Conservation (phyloP, 495 filamentous ascomycete genomes). For the Podospora bellae-mahoneyi region DNA sequence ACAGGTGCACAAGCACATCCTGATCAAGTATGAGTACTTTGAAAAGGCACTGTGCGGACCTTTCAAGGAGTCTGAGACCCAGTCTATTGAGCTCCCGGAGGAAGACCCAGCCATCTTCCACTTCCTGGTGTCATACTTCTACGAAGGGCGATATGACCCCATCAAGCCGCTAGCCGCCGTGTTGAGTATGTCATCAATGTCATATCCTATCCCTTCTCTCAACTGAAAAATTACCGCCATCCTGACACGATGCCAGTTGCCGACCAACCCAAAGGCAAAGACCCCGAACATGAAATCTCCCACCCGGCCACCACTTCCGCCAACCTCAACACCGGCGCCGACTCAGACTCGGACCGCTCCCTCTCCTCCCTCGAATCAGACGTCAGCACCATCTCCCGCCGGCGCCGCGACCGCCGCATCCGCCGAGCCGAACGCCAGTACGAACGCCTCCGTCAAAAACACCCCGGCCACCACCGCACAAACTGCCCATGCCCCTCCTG, state of each 20-base stretch:
- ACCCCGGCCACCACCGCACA: slow-evolving; percentile 41
- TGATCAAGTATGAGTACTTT: slow-evolving; percentile 46
- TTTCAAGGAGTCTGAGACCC: slow-evolving; percentile 40
- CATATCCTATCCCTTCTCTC: not conserved
- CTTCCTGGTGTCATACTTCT: slow-evolving; percentile 48
- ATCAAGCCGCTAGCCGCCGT: slow-evolving; percentile 39
- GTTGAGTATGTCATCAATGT: slow-evolving; percentile 28
- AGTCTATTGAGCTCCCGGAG: slow-evolving; percentile 45
- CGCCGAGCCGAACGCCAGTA: slow-evolving; percentile 37
- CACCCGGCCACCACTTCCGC: slow-evolving; percentile 9
- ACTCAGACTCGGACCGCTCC: slow-evolving; percentile 33
- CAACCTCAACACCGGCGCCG: slow-evolving; percentile 21
- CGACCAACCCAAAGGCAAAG: slow-evolving; percentile 40
- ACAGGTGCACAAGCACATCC: slow-evolving; percentile 43
- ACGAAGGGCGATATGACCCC: slow-evolving; percentile 47
- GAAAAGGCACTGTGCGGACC: slow-evolving; percentile 42
- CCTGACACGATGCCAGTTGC: slow-evolving; percentile 22
- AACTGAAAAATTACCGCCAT: not conserved
- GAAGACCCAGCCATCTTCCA: slow-evolving; percentile 50
- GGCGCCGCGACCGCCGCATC: slow-evolving; percentile 35
- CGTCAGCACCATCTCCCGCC: slow-evolving; percentile 34
- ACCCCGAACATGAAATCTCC: slow-evolving; percentile 32
- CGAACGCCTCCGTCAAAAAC: slow-evolving; percentile 40
- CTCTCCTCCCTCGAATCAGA: slow-evolving; percentile 28
- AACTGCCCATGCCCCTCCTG: slow-evolving; percentile 44